A percentile compares a stretch with the other conserved stretches of the same genome.
Conservation (phyloP, 805 yeast genomes). For the Schizosaccharomyces lindneri region DNA sequence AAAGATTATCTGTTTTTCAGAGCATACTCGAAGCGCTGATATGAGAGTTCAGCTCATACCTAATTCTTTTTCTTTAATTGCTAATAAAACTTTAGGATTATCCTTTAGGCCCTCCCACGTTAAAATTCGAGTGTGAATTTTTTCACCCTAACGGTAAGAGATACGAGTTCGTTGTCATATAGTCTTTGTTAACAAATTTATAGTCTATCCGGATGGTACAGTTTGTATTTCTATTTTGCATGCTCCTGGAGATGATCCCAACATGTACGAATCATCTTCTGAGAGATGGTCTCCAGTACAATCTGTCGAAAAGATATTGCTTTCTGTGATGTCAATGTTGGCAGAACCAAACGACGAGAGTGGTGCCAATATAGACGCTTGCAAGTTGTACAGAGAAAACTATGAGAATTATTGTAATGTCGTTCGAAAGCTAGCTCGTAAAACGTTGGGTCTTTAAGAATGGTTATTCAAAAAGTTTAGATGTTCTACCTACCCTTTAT, state of each 20-base stretch:
- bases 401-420: slow-evolving; percentile 37
- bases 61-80: too few relatives aligned
- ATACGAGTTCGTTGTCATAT: neutral
- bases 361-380: slow-evolving; percentile 68
- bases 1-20: too few relatives aligned
- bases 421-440: slow-evolving; percentile 43
- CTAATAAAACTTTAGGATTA: slow-evolving; percentile 23
- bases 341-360: slow-evolving; percentile 93
- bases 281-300: slow-evolving; percentile 98
- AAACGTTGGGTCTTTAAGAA: slow-evolving; percentile 29
- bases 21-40: too few relatives aligned
- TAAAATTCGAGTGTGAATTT: slow-evolving; percentile 55
- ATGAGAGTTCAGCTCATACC: too few relatives aligned
- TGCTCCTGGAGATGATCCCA: slow-evolving; percentile 92
- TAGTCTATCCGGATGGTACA: slow-evolving; percentile 67
- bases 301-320: slow-evolving; percentile 81
- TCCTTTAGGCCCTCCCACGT: slow-evolving; percentile 59
- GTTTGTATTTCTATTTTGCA: slow-evolving; percentile 90
- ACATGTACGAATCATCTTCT: slow-evolving; percentile 81
- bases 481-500: too few relatives aligned
- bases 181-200: neutral
- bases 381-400: slow-evolving; percentile 77
- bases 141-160: slow-evolving; percentile 49
- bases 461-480: neutral
- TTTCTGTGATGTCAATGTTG: slow-evolving; percentile 84